Percentiles rank a stretch among this genome's conserved stretches.
Evolutionary conservation across 2,329 filamentous ascomycete species (phyloP).

Genomic region (Arthrobotrys sphaeroides): DNA sequence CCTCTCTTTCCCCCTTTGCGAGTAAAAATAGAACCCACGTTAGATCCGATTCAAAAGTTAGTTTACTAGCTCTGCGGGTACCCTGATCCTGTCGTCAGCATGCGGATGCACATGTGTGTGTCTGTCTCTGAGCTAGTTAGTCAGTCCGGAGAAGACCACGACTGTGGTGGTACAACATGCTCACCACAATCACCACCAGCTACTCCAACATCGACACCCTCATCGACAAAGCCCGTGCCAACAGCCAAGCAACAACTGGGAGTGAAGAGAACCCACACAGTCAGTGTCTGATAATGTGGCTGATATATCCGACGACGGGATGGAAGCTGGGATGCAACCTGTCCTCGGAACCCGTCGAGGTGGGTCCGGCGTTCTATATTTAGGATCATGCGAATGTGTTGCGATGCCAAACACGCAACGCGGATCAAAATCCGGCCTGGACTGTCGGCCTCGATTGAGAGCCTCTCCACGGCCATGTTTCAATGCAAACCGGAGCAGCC

Average conservation of each 20-base stretch:
- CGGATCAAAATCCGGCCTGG: not conserved
- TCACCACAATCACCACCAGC: conserved; percentile 15
- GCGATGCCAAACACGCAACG: conserved; percentile 8
- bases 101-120: not conserved
- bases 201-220: not conserved
- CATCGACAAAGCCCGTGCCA: not conserved
- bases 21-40: conserved; percentile 53
- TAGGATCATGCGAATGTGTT: conserved; percentile 1
- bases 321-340: not conserved
- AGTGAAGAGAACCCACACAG: no score
- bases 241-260: not conserved
- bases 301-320: conserved; percentile 20
- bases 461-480: no score
- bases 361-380: conserved; percentile 16
- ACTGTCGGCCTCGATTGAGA: not conserved
- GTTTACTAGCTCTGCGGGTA: conserved; percentile 36
- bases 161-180: conserved; percentile 26
- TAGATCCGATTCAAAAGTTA: conserved; percentile 15
- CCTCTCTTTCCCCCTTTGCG: not conserved
- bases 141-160: not conserved
- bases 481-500: no score
- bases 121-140: no score
- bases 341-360: not conserved
- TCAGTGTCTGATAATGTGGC: not conserved
- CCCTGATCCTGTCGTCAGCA: conserved; percentile 47